phyloP scores from a whole-genome alignment of 2,329 filamentous ascomycete species.

The Fusarium lateritium region DNA sequence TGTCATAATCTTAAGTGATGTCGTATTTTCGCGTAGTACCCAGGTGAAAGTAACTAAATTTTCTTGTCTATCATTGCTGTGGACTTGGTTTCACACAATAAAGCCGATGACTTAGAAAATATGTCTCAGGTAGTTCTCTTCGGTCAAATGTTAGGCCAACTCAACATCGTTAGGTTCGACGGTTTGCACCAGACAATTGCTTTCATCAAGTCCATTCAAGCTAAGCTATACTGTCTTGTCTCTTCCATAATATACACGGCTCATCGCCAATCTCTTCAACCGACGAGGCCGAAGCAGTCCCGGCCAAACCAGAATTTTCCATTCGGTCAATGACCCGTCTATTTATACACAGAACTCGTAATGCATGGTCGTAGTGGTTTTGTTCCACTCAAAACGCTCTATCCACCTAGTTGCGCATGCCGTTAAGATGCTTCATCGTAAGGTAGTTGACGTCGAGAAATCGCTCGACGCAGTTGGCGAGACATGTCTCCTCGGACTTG shows the following conservation, averaged over 20 bases:
- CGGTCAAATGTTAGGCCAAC: too few relatives aligned
- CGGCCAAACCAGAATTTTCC: background rate
- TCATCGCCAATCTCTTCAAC: slow-evolving; percentile 15
- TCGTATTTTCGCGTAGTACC: background rate
- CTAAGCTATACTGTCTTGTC: background rate
- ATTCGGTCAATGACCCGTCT: slow-evolving; percentile 21
- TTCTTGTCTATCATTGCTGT: background rate
- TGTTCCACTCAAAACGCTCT: background rate
- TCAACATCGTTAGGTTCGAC: background rate
- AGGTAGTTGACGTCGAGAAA: slow-evolving; percentile 91
- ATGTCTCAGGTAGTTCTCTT: too few relatives aligned
- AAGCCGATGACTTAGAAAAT: background rate
- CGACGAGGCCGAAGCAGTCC: slow-evolving; percentile 2
- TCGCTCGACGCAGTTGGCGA: slow-evolving; percentile 93
- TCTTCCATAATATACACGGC: slow-evolving; percentile 31
- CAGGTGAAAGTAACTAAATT: background rate
- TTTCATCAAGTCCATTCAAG: background rate
- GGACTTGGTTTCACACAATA: background rate
- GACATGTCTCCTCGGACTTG: slow-evolving; percentile 82
- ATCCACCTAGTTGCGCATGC: slow-evolving; percentile 57
- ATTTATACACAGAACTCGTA: slow-evolving; percentile 33
- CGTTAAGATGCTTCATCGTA: slow-evolving; percentile 88
- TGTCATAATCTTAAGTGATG: slow-evolving; percentile 4
- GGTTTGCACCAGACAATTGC: background rate
- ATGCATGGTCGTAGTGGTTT: slow-evolving; percentile 10